Base-by-base conservation (phyloP, 257 asterid species). In the Misopates orontium region DNA sequence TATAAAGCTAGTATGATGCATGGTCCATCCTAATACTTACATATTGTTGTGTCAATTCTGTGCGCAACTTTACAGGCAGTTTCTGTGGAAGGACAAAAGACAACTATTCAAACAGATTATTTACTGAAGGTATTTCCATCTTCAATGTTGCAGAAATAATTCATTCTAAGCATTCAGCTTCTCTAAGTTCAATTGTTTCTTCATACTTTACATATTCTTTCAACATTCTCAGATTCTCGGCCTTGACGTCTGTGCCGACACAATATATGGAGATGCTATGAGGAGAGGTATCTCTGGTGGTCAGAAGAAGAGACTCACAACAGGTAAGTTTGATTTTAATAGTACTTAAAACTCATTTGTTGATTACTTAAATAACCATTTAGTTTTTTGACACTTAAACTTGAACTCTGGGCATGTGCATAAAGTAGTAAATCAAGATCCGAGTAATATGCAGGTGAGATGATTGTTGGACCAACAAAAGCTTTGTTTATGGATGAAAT, bases 281-380 rank as follows among this genome's bases (percentile, higher is more conserved):
- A 77, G 83, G 44, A 66, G 81, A 75, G 87, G 88, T 28, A 77
- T 84, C 24, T 84, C 88, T 2, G 88, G 88, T 53, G 88, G 91
- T 39, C 84, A 84, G 73, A 84, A 84, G 75, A 84, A 84, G 74
- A 70, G 90, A 72, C 62, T 84, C 61, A 81, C 90, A 44, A 78
- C 83, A 49, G 83, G 90, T 81, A 73, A 4, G 6, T 60, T 51
- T 28, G 36, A 28, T 28, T 28, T 28, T 28, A 28, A 11, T 28
- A 16, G 6, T 50, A 21, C 28, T 56, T 24, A 47, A 10, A 40
- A 13, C 49, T 13, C 59, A 9, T 68, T 16, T 36, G 21, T 11
- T 66, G 28, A 41, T 13, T n/a, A 60, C 18, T n/a, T n/a, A n/a
- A n/a, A 24, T 19, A 50, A 5, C 23, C 3, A 5, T 11, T 22